Percentiles rank a stretch among this genome's conserved stretches.
phyloP scores from a whole-genome alignment of 768 basidiomycete species.

The Paxillus ammoniavirescens region DNA sequence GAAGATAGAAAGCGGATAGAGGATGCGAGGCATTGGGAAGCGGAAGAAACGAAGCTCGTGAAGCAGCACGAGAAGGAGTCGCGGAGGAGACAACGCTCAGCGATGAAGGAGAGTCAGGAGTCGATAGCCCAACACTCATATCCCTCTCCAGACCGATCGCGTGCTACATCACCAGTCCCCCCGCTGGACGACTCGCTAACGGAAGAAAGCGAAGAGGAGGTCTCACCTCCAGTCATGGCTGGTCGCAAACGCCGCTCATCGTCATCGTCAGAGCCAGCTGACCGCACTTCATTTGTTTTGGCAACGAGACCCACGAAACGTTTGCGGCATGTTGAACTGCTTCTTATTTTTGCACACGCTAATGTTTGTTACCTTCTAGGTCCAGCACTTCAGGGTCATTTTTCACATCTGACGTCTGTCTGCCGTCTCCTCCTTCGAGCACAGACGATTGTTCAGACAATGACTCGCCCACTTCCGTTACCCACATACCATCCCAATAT shows the following conservation, averaged over 20 bases:
- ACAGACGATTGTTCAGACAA: not conserved
- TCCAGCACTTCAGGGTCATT: no score
- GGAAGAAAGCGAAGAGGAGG: not conserved
- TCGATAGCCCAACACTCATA: no score
- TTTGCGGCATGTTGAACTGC: slow-evolving; percentile 13
- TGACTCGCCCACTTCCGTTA: not conserved
- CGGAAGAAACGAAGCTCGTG: not conserved
- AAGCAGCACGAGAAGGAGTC: slow-evolving; percentile 5
- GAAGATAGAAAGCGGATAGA: not conserved
- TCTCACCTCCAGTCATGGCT: slow-evolving; percentile 8
- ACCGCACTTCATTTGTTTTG: no score
- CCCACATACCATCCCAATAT: no score
- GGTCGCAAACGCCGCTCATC: slow-evolving; percentile 20
- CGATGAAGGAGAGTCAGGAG: no score
- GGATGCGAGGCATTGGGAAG: slow-evolving; percentile 14
- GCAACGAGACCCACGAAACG: slow-evolving; percentile 18
- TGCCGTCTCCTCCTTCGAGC: slow-evolving; percentile 1
- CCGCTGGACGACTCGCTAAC: slow-evolving; percentile 2
- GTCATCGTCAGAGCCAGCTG: not conserved
- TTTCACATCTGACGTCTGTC: no score
- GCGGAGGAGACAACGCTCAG: not conserved
- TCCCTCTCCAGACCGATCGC: slow-evolving; percentile 17
- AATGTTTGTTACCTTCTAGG: no score
- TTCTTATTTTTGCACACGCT: slow-evolving; percentile 22
- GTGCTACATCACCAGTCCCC: slow-evolving; percentile 6